Evolutionary conservation across 2,329 filamentous ascomycete species (phyloP), one percentile per base, ranked within the genome.

Genomic region (Colletotrichum abscissum): DNA sequence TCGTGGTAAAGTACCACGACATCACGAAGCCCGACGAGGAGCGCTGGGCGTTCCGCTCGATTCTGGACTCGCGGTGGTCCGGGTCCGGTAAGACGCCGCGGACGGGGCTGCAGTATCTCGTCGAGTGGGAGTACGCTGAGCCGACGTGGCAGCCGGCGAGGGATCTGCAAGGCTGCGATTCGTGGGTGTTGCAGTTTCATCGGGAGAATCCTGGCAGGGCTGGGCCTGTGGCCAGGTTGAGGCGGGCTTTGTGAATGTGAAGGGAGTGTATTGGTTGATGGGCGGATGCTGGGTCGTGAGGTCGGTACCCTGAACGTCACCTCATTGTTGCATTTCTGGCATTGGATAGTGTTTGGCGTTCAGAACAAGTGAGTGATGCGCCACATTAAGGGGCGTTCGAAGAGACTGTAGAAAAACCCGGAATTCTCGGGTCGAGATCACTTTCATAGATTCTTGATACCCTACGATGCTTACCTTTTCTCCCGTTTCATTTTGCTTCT

Each of bases 81-180:
- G 70, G 70, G 55, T n/a, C 46, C 14, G 70, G 70, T 3, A 73
- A 65, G 33, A 60, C 14, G n/a, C 54, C 67, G 12, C 55, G 42
- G 33, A 70, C 70, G 8, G 60, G 70, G 14, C 54, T 73, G 33
- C 54, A 65, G 30, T 73, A 70, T 30, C 55, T 73, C 16, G 46
- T 73, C 8, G 70, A 70, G n/a, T 70, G 70, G 70, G 60, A 70
- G 33, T 70, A 70, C n/a, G 70, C 70, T 3, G 55, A 73, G 24
- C 60, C 67, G n/a, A 60, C 70, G 22, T 73, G 70, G 70, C 70
- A 73, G 55, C 70, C 70, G 33, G 67, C 70, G 5, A 69, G 35
- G 28, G 60, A 73, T 14, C 19, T 73, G 46, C 67, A 69, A 14
- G 70, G 70, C 22, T 73, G 70, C 14, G 70, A 73, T 12, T 14